These are phyloP conservation scores for Candida schatavii DNA, from an alignment of 805 yeast genomes.

Conservation along the genomic window DNA sequence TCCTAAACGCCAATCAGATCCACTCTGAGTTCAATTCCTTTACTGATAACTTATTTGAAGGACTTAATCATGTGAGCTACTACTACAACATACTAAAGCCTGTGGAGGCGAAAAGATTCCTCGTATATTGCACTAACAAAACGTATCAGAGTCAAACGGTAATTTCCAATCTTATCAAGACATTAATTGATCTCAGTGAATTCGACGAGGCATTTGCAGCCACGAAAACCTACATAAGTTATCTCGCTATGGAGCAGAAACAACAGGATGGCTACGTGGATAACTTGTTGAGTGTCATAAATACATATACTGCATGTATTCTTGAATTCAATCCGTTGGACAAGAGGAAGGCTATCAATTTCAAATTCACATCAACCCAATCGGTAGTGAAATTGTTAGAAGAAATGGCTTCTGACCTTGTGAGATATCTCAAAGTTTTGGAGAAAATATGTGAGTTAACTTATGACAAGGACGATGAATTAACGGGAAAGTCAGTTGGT, in stretches of 20 bases:
- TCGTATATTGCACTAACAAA: constrained; percentile 27
- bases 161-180: constrained; percentile 28
- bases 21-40: constrained; percentile 19
- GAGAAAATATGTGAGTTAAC: constrained; percentile 21
- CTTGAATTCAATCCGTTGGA: constrained; percentile 35
- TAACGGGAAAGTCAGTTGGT: constrained; percentile 4
- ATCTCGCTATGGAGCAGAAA: constrained; percentile 31
- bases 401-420: constrained; percentile 17
- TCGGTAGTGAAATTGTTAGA: constrained; percentile 18
- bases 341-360: constrained; percentile 14
- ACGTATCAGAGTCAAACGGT: constrained; percentile 38
- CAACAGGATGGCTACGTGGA: constrained; percentile 27
- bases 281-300: constrained; percentile 33
- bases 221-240: constrained; percentile 33
- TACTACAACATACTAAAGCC: constrained; percentile 20
- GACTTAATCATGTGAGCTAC: constrained; percentile 23
- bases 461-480: constrained; percentile 18
- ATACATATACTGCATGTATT: constrained; percentile 31
- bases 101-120: constrained; percentile 24
- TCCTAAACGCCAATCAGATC: constrained; percentile 7
- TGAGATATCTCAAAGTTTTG: constrained; percentile 22
- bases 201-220: constrained; percentile 45
- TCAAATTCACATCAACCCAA: constrained; percentile 23
- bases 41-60: constrained; percentile 29
- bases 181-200: constrained; percentile 31